A percentile compares a stretch with the other conserved stretches of the same genome.
Conservation (phyloP, 208 protist species). For the Blastocrithidia nonstop region DNA sequence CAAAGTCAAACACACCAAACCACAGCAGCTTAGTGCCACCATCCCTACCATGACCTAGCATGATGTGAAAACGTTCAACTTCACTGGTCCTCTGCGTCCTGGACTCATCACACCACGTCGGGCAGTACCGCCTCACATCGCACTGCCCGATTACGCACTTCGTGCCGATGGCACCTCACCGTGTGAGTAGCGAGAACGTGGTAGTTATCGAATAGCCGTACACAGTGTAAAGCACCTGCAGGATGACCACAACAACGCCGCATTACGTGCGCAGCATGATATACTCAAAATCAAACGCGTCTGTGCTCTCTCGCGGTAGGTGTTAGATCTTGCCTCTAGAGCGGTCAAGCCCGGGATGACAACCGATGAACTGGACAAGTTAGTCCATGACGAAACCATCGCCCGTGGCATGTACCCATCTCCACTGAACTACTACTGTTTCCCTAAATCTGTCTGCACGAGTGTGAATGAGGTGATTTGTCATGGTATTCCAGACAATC, state of each 20-base stretch:
- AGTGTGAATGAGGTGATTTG: constrained; percentile 91
- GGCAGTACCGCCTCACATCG: constrained; percentile 53
- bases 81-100: constrained; percentile 66
- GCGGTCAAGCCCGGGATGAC: constrained; percentile 89
- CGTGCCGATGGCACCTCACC: constrained; percentile 60
- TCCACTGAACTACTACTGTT: constrained; percentile 96
- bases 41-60: constrained; percentile 79
- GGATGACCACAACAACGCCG: constrained; percentile 45
- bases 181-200: constrained; percentile 59
- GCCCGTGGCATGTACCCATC: constrained; percentile 93
- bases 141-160: constrained; percentile 75
- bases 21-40: constrained; percentile 28
- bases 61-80: constrained; percentile 58
- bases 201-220: constrained; percentile 39
- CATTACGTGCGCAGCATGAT: constrained; percentile 56
- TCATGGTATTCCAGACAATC: constrained; percentile 94
- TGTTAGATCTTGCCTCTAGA: constrained; percentile 89
- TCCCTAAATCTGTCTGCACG: constrained; percentile 97
- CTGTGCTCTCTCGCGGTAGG: constrained; percentile 79
- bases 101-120: constrained; percentile 73
- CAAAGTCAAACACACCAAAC: constrained; percentile 73
- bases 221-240: constrained; percentile 67
- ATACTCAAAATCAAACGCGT: constrained; percentile 84
- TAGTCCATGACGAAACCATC: constrained; percentile 85
- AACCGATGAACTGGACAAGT: constrained; percentile 95